Evolutionary conservation across 1,139 yeast species (phyloP).

Genomic region (Lizanozyma gosingica): DNA sequence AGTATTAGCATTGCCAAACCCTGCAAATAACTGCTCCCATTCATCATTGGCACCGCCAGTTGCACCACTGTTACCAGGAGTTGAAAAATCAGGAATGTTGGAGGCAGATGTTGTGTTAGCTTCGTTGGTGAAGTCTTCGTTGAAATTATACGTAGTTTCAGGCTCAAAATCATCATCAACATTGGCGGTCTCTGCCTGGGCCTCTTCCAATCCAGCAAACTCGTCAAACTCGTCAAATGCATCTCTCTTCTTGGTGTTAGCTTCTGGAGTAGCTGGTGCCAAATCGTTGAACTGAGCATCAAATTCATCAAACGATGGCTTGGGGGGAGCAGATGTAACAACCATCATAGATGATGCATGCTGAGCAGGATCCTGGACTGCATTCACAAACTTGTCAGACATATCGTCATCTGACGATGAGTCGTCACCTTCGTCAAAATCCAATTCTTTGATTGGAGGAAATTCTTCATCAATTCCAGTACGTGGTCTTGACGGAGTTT

Average conservation of each 20-base stretch:
- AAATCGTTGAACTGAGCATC: conserved; percentile 32
- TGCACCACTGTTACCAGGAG: conserved; percentile 9
- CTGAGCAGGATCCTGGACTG: conserved; percentile 34
- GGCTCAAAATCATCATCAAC: conserved; percentile 26
- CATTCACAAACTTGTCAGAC: conserved; percentile 35
- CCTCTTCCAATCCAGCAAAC: conserved; percentile 40
- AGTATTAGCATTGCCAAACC: conserved; percentile 57
- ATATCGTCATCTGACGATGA: conserved; percentile 33
- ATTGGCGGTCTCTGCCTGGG: conserved; percentile 38
- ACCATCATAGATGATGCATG: conserved; percentile 11
- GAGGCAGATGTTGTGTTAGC: conserved; percentile 5
- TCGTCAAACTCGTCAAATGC: conserved; percentile 40
- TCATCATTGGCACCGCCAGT: conserved; percentile 46
- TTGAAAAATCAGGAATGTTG: conserved; percentile 5
- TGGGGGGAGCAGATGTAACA: conserved; percentile 2
- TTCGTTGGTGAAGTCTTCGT: conserved; percentile 10
- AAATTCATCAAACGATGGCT: conserved; percentile 17
- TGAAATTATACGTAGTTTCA: conserved; percentile 16
- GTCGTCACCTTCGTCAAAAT: conserved; percentile 46
- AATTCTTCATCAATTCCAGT: conserved; percentile 38
- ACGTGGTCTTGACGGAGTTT: conserved; percentile 1
- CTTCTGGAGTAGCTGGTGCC: conserved; percentile 28
- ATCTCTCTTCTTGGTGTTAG: conserved; percentile 8
- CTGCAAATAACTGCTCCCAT: conserved; percentile 93
- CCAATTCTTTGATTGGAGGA: conserved; percentile 65